Evolutionary conservation across 108 stramenopile genomes (phyloP).

Genomic region (Licmophora abbreviata): DNA sequence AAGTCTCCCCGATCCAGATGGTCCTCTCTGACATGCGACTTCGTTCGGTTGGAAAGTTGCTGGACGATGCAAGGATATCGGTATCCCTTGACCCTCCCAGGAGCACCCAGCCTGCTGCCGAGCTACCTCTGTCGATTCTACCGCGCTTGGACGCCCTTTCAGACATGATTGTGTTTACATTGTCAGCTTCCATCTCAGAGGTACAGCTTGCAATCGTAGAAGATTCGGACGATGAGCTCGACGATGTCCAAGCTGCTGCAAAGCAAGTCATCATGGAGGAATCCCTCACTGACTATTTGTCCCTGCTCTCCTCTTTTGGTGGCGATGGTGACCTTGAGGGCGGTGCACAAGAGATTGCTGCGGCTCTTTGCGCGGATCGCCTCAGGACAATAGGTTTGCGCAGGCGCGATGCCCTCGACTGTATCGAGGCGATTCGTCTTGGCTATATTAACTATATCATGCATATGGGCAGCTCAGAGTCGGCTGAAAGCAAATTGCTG

Average conservation of each 20-base stretch:
- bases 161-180: constrained; percentile 5
- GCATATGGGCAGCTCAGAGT: constrained; percentile 23
- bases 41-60: constrained; percentile 6
- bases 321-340: constrained; percentile 51
- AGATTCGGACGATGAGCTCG: constrained; percentile 10
- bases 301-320: constrained; percentile 43
- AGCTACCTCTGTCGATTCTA: too few species aligned
- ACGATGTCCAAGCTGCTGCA: constrained; percentile 1
- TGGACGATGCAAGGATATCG: not conserved
- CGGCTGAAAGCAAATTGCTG: constrained; percentile 16
- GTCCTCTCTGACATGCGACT: constrained; percentile 26
- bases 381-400: constrained; percentile 40
- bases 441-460: constrained; percentile 42
- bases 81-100: not conserved
- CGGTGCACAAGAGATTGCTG: constrained; percentile 50
- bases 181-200: constrained; percentile 17
- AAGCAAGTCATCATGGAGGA: constrained; percentile 38
- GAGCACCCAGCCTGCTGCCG: not conserved
- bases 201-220: constrained; percentile 20
- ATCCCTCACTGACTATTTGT: constrained; percentile 34
- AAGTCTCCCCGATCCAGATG: constrained; percentile 31
- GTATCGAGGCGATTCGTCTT: constrained; percentile 32
- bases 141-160: not conserved
- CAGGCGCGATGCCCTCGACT: constrained; percentile 34
- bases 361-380: constrained; percentile 47